These are phyloP conservation scores for Trichophyton mentagrophytes DNA, from an alignment of 2,329 filamentous ascomycete species.

Conservation along the genomic window DNA sequence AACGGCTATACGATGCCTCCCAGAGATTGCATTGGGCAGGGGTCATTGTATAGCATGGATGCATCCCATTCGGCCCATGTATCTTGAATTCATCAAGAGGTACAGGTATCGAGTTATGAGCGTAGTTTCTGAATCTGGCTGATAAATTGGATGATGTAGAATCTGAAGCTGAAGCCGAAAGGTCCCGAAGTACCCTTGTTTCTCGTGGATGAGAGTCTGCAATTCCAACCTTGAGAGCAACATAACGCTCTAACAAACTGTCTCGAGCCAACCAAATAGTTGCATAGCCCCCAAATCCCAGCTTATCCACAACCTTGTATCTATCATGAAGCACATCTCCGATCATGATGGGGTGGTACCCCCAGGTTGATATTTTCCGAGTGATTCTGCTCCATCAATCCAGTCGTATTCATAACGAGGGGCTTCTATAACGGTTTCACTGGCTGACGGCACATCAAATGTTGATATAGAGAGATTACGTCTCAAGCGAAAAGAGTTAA, in stretches of 20 bases:
- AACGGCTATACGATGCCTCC: conserved; percentile 14
- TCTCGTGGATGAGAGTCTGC: conserved; percentile 15
- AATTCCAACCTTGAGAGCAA: conserved; percentile 22
- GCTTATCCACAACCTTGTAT: conserved; percentile 31
- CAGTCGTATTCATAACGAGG: conserved; percentile 16
- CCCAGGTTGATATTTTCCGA: conserved; percentile 23
- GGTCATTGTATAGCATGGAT: conserved; percentile 14
- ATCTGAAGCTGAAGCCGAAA: conserved; percentile 10
- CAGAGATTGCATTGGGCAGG: conserved; percentile 16
- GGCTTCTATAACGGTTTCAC: too few relatives aligned
- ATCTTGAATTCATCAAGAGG: conserved; percentile 14
- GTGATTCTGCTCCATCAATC: conserved; percentile 20
- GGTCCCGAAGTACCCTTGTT: conserved; percentile 14
- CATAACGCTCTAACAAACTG: conserved; percentile 15
- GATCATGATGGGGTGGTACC: conserved; percentile 26
- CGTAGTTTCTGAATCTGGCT: background rate
- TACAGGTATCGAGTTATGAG: conserved; percentile 3
- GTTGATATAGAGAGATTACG: too few relatives aligned
- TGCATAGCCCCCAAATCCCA: conserved; percentile 32
- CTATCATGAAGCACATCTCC: conserved; percentile 21
- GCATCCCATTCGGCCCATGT: conserved; percentile 15
- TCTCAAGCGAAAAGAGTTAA: too few relatives aligned
- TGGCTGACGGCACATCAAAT: background rate
- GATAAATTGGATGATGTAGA: background rate
- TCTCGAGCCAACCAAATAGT: conserved; percentile 34